Conservation (phyloP, 345 rosid species). For the Eucalyptus grandis region DNA sequence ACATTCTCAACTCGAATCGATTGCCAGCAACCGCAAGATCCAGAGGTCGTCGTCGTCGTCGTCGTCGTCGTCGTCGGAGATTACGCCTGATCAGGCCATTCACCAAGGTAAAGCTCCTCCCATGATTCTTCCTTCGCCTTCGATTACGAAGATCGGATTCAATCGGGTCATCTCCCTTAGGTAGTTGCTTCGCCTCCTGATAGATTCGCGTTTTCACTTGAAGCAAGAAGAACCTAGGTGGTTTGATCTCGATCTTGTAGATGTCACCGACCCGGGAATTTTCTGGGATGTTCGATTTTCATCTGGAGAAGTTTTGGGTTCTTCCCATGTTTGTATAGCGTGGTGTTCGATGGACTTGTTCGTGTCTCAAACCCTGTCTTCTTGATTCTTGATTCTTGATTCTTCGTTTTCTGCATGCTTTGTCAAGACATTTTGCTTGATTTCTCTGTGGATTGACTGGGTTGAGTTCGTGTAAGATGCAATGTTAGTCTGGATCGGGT, state of each 20-base stretch:
- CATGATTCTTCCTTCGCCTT: not conserved
- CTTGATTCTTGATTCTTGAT: not conserved
- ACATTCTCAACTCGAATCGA: not conserved
- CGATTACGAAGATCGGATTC: not conserved
- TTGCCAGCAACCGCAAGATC: not conserved
- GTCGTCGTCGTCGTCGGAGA: not conserved
- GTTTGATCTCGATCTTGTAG: not conserved
- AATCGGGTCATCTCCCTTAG: not conserved
- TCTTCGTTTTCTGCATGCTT: not conserved
- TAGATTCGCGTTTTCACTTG: not conserved
- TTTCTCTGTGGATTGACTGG: not conserved
- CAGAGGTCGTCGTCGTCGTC: not conserved
- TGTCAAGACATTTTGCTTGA: not conserved
- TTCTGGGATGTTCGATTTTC: not conserved
- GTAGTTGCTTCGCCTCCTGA: not conserved
- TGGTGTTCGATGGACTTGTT: not conserved
- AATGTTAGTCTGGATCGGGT: not conserved
- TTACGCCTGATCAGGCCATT: not conserved
- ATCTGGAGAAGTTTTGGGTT: not conserved
- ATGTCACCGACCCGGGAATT: not conserved
- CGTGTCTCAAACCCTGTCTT: not conserved
- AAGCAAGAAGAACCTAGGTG: not conserved
- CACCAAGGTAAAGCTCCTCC: not conserved
- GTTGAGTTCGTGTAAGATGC: not conserved
- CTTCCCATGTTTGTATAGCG: not conserved